phyloP scores from a whole-genome alignment of 345 rosid genomes.

The Melaleuca alternifolia region DNA sequence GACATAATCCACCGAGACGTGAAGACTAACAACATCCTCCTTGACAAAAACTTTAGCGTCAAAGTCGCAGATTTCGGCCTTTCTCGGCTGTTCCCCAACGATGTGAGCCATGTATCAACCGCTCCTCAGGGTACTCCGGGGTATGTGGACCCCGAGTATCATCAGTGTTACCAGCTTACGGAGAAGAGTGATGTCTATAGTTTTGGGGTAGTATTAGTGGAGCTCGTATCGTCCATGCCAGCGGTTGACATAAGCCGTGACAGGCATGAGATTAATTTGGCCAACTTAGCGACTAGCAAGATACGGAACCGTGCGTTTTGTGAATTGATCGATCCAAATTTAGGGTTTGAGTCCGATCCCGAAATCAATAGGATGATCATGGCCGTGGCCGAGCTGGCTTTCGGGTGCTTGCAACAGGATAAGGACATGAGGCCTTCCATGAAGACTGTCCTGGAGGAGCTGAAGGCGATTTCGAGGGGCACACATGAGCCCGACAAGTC shows the following conservation, averaged over 20 bases:
- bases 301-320: conserved; percentile 24
- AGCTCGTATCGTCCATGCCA: conserved; percentile 55
- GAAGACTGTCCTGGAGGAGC: conserved; percentile 35
- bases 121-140: conserved; percentile 77
- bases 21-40: conserved; percentile 60
- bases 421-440: conserved; percentile 46
- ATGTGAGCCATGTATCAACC: conserved; percentile 58
- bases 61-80: conserved; percentile 69
- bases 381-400: conserved; percentile 49
- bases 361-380: conserved; percentile 29
- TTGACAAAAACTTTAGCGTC: conserved; percentile 37
- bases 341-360: conserved; percentile 31
- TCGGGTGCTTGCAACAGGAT: conserved; percentile 50
- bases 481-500: background rate
- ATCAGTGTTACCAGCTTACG: conserved; percentile 50
- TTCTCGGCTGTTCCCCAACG: conserved; percentile 35
- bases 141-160: conserved; percentile 60
- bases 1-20: conserved; percentile 57
- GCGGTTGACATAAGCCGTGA: conserved; percentile 53
- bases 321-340: conserved; percentile 42
- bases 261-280: conserved; percentile 44
- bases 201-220: conserved; percentile 62
- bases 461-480: conserved; percentile 14
- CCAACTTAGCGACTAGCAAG: conserved; percentile 46
- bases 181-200: conserved; percentile 67